Evolutionary conservation across 2,329 filamentous ascomycete species (phyloP), one percentile per base, ranked within the genome.

Genomic region (Bipolaris victoriae): DNA sequence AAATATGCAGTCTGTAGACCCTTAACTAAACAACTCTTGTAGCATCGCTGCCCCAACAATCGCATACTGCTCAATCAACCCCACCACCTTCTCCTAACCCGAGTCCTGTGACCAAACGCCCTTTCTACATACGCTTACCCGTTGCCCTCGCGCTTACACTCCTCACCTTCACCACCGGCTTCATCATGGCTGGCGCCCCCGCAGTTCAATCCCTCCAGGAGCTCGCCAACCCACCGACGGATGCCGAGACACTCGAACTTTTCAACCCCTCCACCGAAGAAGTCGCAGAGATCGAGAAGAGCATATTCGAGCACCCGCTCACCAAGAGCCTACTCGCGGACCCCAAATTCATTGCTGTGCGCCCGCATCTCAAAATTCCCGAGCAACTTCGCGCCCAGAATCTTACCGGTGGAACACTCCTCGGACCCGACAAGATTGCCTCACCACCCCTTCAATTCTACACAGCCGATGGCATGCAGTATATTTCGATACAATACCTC

Each of bases 351-450:
- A 84, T 81, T 33, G 92, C 96, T 76, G 89, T 89, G 33, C 86
- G 95, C 39, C 94, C 94, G 10, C 92, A 97, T 73, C 81, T 97
- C 73, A 95, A 93, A 77, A 90, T 97, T 71, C 92, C 94, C 0
- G 80, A 82, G 24, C 77, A 82, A 2, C 83, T 92, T 75, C 86
- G 90, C 37, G 77, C 79, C 2, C 88, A 91, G 73, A 96, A 89
- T 76, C 82, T 99, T 50, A 98, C 93, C 0, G 91, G 85, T 31
- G 91, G 91, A 5, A 90, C 90, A 11, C 82, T 99, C 11, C 75
- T 89, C 16, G 93, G 92, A 0, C 84, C 88, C 0, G 87, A 88
- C 31, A 89, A 86, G 75, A 86, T 99, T 60, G 86, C 86, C 3
- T 90, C 97, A 0, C 93, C 94, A 3, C 92, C 94, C 1, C 83